phyloP scores from a whole-genome alignment of 2,329 filamentous ascomycete genomes.

The Seiridium unicorne region DNA sequence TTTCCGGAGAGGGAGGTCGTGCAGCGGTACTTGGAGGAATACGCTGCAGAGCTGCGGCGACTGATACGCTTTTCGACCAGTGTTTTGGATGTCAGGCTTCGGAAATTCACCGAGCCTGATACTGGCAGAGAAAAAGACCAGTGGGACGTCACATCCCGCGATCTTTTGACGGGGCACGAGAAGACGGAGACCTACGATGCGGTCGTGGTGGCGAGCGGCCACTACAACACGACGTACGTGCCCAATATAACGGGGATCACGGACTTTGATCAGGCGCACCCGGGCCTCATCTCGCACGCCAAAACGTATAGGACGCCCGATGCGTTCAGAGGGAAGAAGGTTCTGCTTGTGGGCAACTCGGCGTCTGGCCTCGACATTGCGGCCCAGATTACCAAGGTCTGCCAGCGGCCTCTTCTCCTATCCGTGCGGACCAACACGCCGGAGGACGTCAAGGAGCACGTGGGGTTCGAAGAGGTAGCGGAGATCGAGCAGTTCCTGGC shows the following conservation, averaged over 20 bases:
- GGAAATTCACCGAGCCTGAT: constrained; percentile 15
- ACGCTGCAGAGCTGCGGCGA: constrained; percentile 65
- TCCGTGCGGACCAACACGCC: constrained; percentile 55
- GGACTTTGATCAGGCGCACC: constrained; percentile 58
- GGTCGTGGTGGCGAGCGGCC: constrained; percentile 72
- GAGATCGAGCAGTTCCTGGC: constrained; percentile 58
- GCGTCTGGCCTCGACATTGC: constrained; percentile 85
- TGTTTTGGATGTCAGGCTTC: constrained; percentile 52
- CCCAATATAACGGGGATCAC: constrained; percentile 60
- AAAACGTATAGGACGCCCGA: constrained; percentile 74
- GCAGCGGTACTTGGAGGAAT: constrained; percentile 70
- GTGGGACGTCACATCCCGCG: constrained; percentile 62
- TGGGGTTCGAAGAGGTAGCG: constrained; percentile 49
- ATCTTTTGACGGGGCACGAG: constrained; percentile 42
- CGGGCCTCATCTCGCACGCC: constrained; percentile 66
- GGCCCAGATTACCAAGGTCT: constrained; percentile 66
- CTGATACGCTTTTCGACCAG: constrained; percentile 70
- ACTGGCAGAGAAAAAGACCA: constrained; percentile 13
- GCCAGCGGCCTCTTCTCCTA: constrained; percentile 60
- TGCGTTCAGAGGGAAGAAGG: constrained; percentile 66
- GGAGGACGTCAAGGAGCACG: constrained; percentile 40
- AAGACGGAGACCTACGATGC: constrained; percentile 64
- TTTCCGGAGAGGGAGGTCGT: constrained; percentile 75
- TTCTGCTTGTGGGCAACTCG: constrained; percentile 80
- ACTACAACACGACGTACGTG: constrained; percentile 69